Base-by-base conservation (phyloP, 2,329 filamentous ascomycete species). In the Aspergillus fructus region DNA sequence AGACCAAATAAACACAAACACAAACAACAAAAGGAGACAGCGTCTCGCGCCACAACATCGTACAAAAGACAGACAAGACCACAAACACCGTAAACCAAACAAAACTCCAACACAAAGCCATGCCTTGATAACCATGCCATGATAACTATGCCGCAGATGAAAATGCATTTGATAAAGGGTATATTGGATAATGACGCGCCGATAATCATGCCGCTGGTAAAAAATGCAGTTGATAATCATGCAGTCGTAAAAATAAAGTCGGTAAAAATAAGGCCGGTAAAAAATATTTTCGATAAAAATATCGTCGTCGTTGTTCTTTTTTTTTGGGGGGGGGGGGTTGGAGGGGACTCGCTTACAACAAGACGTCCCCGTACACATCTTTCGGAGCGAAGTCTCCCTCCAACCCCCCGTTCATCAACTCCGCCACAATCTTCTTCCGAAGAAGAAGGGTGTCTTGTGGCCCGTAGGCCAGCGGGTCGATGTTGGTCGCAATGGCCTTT, bases 391-490 rank as follows among this genome's bases (percentile, higher is more conserved):
- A 78, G 12, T 77, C 76, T 34, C 73, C 76, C 19, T 70, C 66
- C 23, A 81, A 74, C 4, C 76, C 76, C 4, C 77, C 76, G 57
- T 74, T 76, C 56, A 79, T 71, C 43, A 80, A 63, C 63, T 81
- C 79, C 5, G 77, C 79, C 45, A 80, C 76, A 47, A 81, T 79
- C 60, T 79, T 75, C 60, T 64, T 67, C 46, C 79, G 72, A 59
- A 81, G 69, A 17, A 72, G 58, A 9, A 64, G 62, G 39, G 78
- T 79, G 55, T 79, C 71, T 5, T 53, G 55, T 5, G 77, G 69
- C 12, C 71, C 69, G 60, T 78, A 79, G 3, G 69, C 71, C 53
- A 74, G 71, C 3, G 76, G 76, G 49, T 79, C 76, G 27, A 79
- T 65, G 15, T 74, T 74, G 27, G 80, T 64, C 50, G 76, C 73